Base-by-base conservation (phyloP, 768 basidiomycete genomes). In the Russula sp. region DNA sequence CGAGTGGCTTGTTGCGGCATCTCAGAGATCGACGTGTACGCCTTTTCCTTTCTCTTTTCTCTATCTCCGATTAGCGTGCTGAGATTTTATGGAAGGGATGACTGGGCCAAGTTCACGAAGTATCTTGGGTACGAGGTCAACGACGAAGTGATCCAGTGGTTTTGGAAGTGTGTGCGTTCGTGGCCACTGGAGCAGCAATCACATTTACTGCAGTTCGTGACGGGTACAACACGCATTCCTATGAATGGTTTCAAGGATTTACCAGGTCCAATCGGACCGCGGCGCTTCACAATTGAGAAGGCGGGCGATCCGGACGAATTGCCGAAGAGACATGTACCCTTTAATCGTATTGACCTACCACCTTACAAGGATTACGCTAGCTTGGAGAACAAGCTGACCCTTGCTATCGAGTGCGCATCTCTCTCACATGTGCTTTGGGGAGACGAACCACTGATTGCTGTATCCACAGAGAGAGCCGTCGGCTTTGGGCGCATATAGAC, bases 161-260 rank as follows among this genome's bases (percentile, higher is more conserved):
- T 99, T 88, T 99, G 97, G 97, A 94, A 98, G 78, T 94, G 93
- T 71, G 92, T 99, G 50, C 89, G 92, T 69, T 86, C 89, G 70
- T 99, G 97, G 97, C 95, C 97, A 13, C 88, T 96, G 0, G 97
- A 99, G 79, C 89, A 94, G 77, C 98, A 98, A 79, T 94, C 92
- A 18, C 91, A 96, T 40, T 76, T 98, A 57, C 79, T 98, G 58
- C 96, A 98, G 76, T 99, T 99, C 73, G 94, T 94, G 7, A 98
- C 95, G 24, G 95, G 95, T 24, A 98, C 96, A 13, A 95, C 93
- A 13, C 89, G 96, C 67, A 95, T 97, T 67, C 96, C 96, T 16
- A 95, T 97, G 76, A 97, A 96, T 72, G 97, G 97, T 0, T 98
- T 98, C 84, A 98, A 97, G 76, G 95, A 98, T 71, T 77, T 98